Conservation (phyloP, 108 stramenopile species). For the Chaetoceros muelleri region DNA sequence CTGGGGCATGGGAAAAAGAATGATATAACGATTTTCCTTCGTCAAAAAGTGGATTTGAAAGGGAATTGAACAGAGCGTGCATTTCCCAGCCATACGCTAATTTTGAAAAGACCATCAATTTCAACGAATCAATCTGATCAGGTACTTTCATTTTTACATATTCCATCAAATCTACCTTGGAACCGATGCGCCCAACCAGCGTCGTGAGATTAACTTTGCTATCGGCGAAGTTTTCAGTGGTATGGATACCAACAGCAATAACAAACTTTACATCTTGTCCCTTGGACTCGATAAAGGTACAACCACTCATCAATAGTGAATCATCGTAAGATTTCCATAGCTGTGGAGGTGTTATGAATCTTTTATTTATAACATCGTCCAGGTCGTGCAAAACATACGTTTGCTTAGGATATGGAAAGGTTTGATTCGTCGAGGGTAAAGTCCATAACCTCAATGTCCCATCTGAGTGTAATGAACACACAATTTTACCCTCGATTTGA, state of each 20-base stretch:
- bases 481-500: not conserved
- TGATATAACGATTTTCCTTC: too few species aligned
- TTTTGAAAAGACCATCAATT: too few species aligned
- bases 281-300: not conserved
- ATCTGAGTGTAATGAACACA: not conserved
- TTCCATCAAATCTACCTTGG: too few species aligned
- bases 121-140: too few species aligned
- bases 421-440: not conserved
- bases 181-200: too few species aligned
- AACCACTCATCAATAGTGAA: not conserved
- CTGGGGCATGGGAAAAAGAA: too few species aligned
- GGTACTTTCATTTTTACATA: too few species aligned
- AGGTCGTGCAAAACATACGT: not conserved
- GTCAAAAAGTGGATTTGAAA: too few species aligned
- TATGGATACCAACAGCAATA: not conserved
- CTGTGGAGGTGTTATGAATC: not conserved
- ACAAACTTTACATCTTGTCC: not conserved
- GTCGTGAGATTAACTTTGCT: too few species aligned
- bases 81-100: too few species aligned
- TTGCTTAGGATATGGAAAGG: not conserved
- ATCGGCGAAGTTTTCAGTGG: too few species aligned
- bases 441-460: not conserved
- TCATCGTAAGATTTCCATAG: not conserved
- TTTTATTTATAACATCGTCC: not conserved
- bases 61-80: too few species aligned